phyloP scores from a whole-genome alignment of 495 filamentous ascomycete genomes.

The Neurospora sp. region DNA sequence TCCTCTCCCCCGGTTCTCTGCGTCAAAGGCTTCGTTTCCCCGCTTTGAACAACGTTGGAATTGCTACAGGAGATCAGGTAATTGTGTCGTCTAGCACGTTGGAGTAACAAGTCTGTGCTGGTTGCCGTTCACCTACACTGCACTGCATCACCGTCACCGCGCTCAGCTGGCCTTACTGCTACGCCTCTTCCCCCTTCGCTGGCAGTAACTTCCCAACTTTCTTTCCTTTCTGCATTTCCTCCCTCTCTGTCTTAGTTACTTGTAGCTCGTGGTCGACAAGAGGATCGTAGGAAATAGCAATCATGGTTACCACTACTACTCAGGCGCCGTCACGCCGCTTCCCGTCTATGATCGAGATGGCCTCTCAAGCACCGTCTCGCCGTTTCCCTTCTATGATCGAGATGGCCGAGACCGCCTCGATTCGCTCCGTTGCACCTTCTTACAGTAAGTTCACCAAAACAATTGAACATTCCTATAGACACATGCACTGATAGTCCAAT shows the following conservation, averaged over 20 bases:
- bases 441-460: conserved; percentile 30
- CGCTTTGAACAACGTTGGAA: not conserved
- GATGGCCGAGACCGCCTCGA: conserved; percentile 36
- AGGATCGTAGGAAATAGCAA: not conserved
- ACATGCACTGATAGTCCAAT: not conserved
- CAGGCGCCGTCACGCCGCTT: not conserved
- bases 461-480: not conserved
- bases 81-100: not conserved
- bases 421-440: conserved; percentile 42
- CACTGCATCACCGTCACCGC: not conserved
- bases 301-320: not conserved
- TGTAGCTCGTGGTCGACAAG: not conserved
- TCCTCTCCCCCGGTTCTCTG: not conserved
- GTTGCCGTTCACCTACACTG: not conserved
- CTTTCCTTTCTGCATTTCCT: not conserved
- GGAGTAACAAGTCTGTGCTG: not conserved
- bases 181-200: not conserved
- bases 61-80: not conserved
- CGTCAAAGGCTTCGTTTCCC: not conserved
- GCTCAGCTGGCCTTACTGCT: not conserved
- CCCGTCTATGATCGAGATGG: not conserved
- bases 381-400: not conserved
- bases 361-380: not conserved
- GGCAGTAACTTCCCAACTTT: not conserved
- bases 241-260: not conserved